These are phyloP conservation scores for Yamadazyma ubonensis DNA, from an alignment of 805 yeast species.

Conservation along the genomic window DNA sequence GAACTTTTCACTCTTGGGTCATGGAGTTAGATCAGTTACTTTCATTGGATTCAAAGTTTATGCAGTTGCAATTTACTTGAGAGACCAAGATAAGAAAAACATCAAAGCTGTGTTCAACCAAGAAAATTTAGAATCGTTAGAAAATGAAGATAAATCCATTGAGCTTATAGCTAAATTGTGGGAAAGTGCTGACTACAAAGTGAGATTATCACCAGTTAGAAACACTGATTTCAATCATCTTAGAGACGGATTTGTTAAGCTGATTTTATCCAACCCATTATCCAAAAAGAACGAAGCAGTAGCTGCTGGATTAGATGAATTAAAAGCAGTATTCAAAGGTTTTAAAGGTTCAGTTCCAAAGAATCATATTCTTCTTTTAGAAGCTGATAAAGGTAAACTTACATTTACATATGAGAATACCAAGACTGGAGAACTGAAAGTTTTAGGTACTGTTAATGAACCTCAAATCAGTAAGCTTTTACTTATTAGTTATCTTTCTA, in stretches of 20 bases:
- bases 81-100: conserved; percentile 51
- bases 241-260: conserved; percentile 83
- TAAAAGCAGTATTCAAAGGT: conserved; percentile 57
- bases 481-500: conserved; percentile 74
- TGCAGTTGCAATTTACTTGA: conserved; percentile 79
- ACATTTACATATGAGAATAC: conserved; percentile 28
- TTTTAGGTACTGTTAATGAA: conserved; percentile 59
- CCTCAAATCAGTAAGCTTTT: conserved; percentile 67
- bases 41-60: conserved; percentile 81
- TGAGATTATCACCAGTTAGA: conserved; percentile 81
- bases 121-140: conserved; percentile 35
- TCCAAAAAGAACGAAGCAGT: conserved; percentile 47
- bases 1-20: conserved; percentile 62
- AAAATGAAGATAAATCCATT: conserved; percentile 49
- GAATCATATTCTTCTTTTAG: conserved; percentile 62
- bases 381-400: conserved; percentile 37
- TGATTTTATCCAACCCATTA: conserved; percentile 66
- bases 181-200: conserved; percentile 60
- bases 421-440: conserved; percentile 19
- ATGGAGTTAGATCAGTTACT: conserved; percentile 82
- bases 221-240: conserved; percentile 90
- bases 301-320: conserved; percentile 62
- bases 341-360: conserved; percentile 73
- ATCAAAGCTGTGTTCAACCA: conserved; percentile 37
- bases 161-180: conserved; percentile 57